A percentile compares a stretch with the other conserved stretches of the same genome.
These are phyloP conservation scores for Juglanconis oblonga DNA, from an alignment of 2,329 filamentous ascomycete species.

Conservation along the genomic window DNA sequence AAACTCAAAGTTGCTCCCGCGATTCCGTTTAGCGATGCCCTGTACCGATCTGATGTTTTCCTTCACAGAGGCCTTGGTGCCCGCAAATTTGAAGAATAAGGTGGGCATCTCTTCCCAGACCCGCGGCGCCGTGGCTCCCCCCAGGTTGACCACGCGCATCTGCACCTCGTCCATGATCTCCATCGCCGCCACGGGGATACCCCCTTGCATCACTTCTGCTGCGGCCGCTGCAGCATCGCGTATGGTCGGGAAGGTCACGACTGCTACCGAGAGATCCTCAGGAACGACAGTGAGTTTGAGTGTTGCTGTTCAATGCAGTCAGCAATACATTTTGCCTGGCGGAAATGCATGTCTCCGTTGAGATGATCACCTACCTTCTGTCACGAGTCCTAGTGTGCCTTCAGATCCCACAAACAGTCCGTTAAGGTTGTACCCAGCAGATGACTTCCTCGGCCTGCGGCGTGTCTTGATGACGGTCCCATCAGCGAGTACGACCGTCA, in stretches of 20 bases:
- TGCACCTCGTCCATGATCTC: slow-evolving; percentile 87
- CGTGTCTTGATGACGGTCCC: slow-evolving; percentile 78
- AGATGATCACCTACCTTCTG: slow-evolving; percentile 50
- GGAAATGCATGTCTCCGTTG: too few species aligned
- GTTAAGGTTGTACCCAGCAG: slow-evolving; percentile 81
- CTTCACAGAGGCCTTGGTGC: slow-evolving; percentile 71
- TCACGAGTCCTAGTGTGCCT: slow-evolving; percentile 77
- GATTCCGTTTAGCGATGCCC: slow-evolving; percentile 62
- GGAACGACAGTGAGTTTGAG: slow-evolving; percentile 77
- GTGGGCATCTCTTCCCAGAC: slow-evolving; percentile 75
- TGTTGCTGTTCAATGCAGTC: slow-evolving; percentile 56
- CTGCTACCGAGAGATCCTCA: slow-evolving; percentile 72
- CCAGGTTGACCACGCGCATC: slow-evolving; percentile 78
- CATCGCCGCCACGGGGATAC: slow-evolving; percentile 72
- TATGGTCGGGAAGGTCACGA: slow-evolving; percentile 76
- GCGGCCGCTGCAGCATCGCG: slow-evolving; percentile 73
- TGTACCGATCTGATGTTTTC: slow-evolving; percentile 73
- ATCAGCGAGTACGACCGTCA: slow-evolving; percentile 77
- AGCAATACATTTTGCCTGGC: too few species aligned
- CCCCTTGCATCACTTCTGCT: slow-evolving; percentile 71
- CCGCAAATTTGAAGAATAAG: slow-evolving; percentile 83
- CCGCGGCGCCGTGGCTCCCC: slow-evolving; percentile 64
- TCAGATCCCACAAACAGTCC: slow-evolving; percentile 78
- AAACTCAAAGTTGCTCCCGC: slow-evolving; percentile 70
- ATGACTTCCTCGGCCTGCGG: slow-evolving; percentile 73